Evolutionary conservation across 176 grass and related monocot genomes (phyloP), one percentile per base, ranked within the genome.

Genomic region (Elaeis guineensis): DNA sequence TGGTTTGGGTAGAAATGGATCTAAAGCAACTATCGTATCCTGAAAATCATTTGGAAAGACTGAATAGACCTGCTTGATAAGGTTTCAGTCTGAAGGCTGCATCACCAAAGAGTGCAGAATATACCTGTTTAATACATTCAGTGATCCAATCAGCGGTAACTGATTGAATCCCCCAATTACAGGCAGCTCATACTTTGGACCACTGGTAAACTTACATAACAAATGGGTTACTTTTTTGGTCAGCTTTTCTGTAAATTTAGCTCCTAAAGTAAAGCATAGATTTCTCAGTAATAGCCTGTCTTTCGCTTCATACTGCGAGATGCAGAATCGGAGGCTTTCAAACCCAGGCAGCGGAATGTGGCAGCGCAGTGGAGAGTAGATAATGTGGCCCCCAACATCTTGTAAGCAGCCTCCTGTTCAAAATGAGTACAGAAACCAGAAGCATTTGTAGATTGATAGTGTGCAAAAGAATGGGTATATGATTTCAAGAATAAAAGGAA

Each of bases 361-460:
- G 58, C 92, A 96, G 52, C 65, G 55, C 69, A 96, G 77, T 77
- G 92, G 92, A 62, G 87, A 85, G 78, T 84, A 96, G 67, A 96
- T 90, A 72, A 83, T 78, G 75, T 96, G 87, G 55, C 67, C 75
- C 82, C 72, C 65, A 79, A 90, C 75, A 78, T 96, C 80, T 85
- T 88, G 92, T 65, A 88, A 74, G 61, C 55, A 82, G 55, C 72
- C 58, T 67, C 83, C 92, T 96, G 73, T 12, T 85, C 35, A 74
- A 78, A 78, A 61, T 39, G 50, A 54, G 7, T 28, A 49, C 59
- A 59, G 69, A 35, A 59, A 25, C 17, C 56, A 49, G 75, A 58
- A 83, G 72, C 55, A 77, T 32, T 62, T 32, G 59, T 72, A 72
- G 25, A 21, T 71, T 57, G 60, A 54, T 52, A 11, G 20, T 18